These are phyloP conservation scores for Pachyrhizus erosus DNA, from an alignment of 306 rosid genomes.

Conservation along the genomic window DNA sequence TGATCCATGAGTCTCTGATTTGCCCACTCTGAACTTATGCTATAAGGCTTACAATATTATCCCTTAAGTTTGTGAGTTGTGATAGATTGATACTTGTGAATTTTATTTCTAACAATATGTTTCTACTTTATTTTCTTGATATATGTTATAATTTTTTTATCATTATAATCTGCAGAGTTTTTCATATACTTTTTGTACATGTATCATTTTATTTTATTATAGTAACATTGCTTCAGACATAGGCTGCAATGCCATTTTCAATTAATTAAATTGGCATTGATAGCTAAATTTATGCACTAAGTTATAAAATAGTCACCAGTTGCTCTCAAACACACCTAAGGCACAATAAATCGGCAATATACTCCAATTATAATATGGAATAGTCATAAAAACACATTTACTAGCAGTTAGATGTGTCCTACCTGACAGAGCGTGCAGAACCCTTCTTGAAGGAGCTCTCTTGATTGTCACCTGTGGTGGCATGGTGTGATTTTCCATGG, in stretches of 20 bases:
- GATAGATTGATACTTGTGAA: not conserved
- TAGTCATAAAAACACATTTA: conserved; percentile 6
- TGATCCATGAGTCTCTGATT: not conserved
- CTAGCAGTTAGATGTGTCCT: conserved; percentile 31
- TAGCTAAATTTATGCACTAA: conserved; percentile 5
- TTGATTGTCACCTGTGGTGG: conserved; percentile 50
- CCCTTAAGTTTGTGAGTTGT: not conserved
- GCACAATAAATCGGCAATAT: not conserved
- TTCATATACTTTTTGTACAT: not conserved
- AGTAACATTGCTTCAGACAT: not conserved
- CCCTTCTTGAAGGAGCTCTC: conserved; percentile 69
- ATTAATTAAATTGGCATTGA: not conserved
- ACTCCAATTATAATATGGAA: not conserved
- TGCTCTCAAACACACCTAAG: conserved; percentile 17
- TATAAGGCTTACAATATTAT: not conserved
- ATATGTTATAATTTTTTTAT: not conserved
- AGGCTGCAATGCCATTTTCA: not conserved
- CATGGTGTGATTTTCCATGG: conserved; percentile 55
- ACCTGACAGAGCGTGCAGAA: conserved; percentile 68
- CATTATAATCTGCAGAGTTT: not conserved
- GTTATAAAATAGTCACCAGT: conserved; percentile 12
- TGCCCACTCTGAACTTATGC: not conserved
- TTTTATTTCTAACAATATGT: not conserved
- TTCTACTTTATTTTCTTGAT: not conserved
- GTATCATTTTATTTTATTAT: not conserved